Evolutionary conservation across 331 rosid genomes (phyloP), one percentile per base, ranked within the genome.

Genomic region (Ulmus americana): DNA sequence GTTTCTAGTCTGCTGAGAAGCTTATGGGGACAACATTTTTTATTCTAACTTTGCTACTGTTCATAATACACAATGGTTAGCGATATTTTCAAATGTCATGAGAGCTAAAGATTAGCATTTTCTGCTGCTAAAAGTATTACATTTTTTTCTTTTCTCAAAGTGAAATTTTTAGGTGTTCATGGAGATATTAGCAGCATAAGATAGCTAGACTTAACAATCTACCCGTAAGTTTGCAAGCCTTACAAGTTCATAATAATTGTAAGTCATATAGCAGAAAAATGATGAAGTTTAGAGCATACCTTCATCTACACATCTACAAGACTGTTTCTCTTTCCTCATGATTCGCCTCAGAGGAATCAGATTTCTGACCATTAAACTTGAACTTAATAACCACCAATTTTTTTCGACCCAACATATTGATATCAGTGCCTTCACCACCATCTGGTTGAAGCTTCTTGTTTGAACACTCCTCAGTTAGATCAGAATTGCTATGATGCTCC

Each of bases 341-440:
- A 42, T 18, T 55, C 35, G n/a, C 41, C 63, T 39, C 72, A 45
- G 28, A 8, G 45, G 49, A 69, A 22, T 64, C 63, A 12, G 76
- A 67, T 18, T 60, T 64, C 45, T 45, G 58, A 46, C 70, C 58
- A 9, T 63, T 58, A 63, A 78, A 39, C 70, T 62, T 76, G 67
- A 80, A 61, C 77, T 79, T 81, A 45, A 79, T 81, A 45, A 79
- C 52, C 18, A 57, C 61, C 66, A 16, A 48, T 71, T 35, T 14
- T 58, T 57, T 57, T 47, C 59, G 57, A 42, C 38, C 56, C 63
- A 46, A 15, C 64, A 60, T 16, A 70, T 70, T 66, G 56, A 40
- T n/a, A 41, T 55, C 70, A 18, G 63, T 74, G 44, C 55, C 71
- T 18, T 67, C 78, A 53, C 46, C 70, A 68, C 60, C 68, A 41